Percentiles rank a stretch among this genome's conserved stretches.
Evolutionary conservation across 2,329 filamentous ascomycete species (phyloP).

Genomic region (Pleurostoma richardsiae): DNA sequence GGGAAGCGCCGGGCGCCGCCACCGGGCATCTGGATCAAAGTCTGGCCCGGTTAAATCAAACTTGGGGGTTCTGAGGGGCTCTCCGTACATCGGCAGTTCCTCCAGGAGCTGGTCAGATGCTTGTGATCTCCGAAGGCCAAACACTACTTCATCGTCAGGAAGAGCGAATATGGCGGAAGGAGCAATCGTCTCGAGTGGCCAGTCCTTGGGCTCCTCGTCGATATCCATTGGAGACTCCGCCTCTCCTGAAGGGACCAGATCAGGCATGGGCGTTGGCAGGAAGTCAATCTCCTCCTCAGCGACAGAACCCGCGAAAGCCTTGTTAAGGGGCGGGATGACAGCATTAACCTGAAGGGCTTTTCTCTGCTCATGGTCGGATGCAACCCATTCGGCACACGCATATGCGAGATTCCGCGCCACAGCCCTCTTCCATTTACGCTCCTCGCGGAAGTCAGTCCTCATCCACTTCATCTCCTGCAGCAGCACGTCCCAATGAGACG

Average conservation of each 20-base stretch:
- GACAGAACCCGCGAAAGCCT: conserved; percentile 14
- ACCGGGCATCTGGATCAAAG: conserved; percentile 62
- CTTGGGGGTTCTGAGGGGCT: conserved; percentile 54
- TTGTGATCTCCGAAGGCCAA: conserved; percentile 69
- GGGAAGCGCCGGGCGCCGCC: conserved; percentile 73
- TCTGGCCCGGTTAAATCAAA: conserved; percentile 53
- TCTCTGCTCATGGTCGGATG: conserved; percentile 57
- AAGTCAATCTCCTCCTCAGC: conserved; percentile 18
- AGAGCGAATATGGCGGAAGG: conserved; percentile 80
- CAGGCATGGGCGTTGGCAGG: conserved; percentile 54
- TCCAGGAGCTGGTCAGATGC: conserved; percentile 71
- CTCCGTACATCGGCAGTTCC: conserved; percentile 76
- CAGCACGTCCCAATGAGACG: conserved; percentile 79
- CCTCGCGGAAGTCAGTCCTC: conserved; percentile 91
- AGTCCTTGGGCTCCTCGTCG: conserved; percentile 28
- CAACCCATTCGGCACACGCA: conserved; percentile 79
- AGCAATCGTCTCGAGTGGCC: conserved; percentile 41
- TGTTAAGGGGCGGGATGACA: conserved; percentile 32
- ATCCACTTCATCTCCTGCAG: conserved; percentile 96
- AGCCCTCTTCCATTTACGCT: conserved; percentile 87
- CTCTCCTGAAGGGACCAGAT: conserved; percentile 60
- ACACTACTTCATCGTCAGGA: conserved; percentile 76
- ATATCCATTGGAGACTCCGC: conserved; percentile 49
- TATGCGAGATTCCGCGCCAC: conserved; percentile 74
- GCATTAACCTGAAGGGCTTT: conserved; percentile 64